phyloP scores from a whole-genome alignment of 2,329 filamentous ascomycete species.

The Dothideomycetidae sp. region DNA sequence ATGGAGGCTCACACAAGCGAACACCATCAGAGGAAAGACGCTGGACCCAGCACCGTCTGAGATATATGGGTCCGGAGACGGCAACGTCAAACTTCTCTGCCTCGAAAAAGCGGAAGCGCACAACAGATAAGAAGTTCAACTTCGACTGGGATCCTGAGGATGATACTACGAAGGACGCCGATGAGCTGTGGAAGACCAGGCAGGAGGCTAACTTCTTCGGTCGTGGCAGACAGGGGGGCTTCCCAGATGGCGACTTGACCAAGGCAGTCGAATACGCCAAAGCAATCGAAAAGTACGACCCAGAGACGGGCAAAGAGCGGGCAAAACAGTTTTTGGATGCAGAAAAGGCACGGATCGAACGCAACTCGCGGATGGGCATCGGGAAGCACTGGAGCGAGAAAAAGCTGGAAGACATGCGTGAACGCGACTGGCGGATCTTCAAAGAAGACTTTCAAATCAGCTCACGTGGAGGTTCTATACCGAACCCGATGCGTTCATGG shows the following conservation, averaged over 20 bases:
- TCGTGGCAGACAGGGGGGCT: conserved; percentile 52
- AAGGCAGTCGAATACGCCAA: conserved; percentile 45
- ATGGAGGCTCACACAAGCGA: conserved; percentile 25
- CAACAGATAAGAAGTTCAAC: conserved; percentile 94
- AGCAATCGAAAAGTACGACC: conserved; percentile 60
- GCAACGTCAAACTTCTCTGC: conserved; percentile 83
- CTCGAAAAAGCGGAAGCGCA: conserved; percentile 87
- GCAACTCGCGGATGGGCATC: conserved; percentile 55
- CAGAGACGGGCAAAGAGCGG: conserved; percentile 58
- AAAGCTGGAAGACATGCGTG: conserved; percentile 80
- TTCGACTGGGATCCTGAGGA: conserved; percentile 96
- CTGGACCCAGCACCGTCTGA: conserved; percentile 56
- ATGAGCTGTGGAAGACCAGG: conserved; percentile 61
- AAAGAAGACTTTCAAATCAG: conserved; percentile 97
- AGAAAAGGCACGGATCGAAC: conserved; percentile 62
- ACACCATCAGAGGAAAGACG: conserved; percentile 47
- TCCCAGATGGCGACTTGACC: conserved; percentile 40
- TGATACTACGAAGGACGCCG: conserved; percentile 74
- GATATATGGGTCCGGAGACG: conserved; percentile 84
- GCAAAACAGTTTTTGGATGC: conserved; percentile 74
- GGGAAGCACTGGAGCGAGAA: conserved; percentile 97
- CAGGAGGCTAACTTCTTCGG: conserved; percentile 57
- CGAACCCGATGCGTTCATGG: conserved; percentile 95
- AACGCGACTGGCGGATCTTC: conserved; percentile 98
- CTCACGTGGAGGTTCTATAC: conserved; percentile 81